A percentile compares a stretch with the other conserved stretches of the same genome.
Evolutionary conservation across 768 basidiomycete species (phyloP).

Genomic region (Boletus sp.): DNA sequence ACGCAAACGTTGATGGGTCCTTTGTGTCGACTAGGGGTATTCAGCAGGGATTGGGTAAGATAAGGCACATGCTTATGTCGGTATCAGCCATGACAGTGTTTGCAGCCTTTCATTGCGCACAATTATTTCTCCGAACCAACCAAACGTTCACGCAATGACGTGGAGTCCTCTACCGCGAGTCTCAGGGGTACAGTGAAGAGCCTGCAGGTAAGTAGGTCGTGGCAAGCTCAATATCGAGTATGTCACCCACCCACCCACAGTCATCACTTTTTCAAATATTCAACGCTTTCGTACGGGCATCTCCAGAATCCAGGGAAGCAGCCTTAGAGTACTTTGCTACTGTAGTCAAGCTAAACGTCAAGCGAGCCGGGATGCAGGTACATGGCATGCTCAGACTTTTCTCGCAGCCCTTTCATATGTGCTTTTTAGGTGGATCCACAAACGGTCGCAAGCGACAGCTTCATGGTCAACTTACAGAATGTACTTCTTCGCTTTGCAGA

Average conservation of each 20-base stretch:
- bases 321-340: constrained; percentile 80
- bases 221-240: background rate
- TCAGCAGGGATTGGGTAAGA: constrained; percentile 84
- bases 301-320: constrained; percentile 72
- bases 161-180: constrained; percentile 81
- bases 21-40: constrained; percentile 77
- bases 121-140: constrained; percentile 85
- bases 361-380: constrained; percentile 89
- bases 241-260: constrained; percentile 24
- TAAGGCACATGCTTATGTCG: no score
- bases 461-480: constrained; percentile 88
- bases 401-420: background rate
- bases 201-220: constrained; percentile 56
- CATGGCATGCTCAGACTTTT: background rate
- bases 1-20: constrained; percentile 74
- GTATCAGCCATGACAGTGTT: constrained; percentile 1
- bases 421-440: constrained; percentile 68
- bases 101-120: constrained; percentile 68
- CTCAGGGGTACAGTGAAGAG: constrained; percentile 83
- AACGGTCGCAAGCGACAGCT: constrained; percentile 87
- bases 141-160: constrained; percentile 66
- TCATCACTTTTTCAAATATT: constrained; percentile 81
- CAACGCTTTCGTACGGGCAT: constrained; percentile 83
- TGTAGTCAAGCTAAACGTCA: constrained; percentile 71
- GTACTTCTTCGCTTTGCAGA: constrained; percentile 83